Conservation (phyloP, 495 filamentous ascomycete species). For the Tuber aestivum region DNA sequence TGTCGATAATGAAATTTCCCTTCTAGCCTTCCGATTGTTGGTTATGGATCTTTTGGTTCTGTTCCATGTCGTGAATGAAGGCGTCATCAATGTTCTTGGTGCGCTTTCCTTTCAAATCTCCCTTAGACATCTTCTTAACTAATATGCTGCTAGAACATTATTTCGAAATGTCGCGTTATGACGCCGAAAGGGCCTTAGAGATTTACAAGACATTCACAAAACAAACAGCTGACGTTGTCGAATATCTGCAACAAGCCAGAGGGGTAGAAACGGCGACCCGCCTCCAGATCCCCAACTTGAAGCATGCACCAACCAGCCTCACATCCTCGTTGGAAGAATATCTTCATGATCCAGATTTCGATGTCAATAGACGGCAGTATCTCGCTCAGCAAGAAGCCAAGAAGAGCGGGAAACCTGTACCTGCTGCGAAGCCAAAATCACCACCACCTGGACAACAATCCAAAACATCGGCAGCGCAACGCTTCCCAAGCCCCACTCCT, state of each 20-base stretch:
- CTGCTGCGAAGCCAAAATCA: conserved; percentile 25
- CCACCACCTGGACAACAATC: conserved; percentile 29
- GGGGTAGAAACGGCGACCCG: conserved; percentile 86
- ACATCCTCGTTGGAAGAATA: conserved; percentile 89
- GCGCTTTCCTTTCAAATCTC: conserved; percentile 18
- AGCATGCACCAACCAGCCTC: conserved; percentile 90
- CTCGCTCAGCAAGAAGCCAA: conserved; percentile 78
- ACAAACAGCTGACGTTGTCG: conserved; percentile 87
- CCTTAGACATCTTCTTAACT: conserved; percentile 22
- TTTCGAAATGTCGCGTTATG: conserved; percentile 93
- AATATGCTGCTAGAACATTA: conserved; percentile 65
- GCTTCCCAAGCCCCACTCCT: conserved; percentile 38
- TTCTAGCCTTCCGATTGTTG: conserved; percentile 89
- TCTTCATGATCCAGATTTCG: conserved; percentile 91
- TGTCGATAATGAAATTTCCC: conserved; percentile 92
- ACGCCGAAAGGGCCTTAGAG: conserved; percentile 82
- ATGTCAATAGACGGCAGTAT: conserved; percentile 87
- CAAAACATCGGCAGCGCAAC: conserved; percentile 32
- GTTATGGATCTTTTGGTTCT: conserved; percentile 84
- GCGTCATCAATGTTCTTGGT: conserved; percentile 96
- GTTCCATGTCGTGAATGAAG: conserved; percentile 95
- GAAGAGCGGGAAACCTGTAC: conserved; percentile 49
- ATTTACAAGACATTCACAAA: conserved; percentile 91
- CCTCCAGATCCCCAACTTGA: conserved; percentile 92
- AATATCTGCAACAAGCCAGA: conserved; percentile 78